phyloP scores from a whole-genome alignment of 208 protist species.

The Leptomonas pyrrhocoris region DNA sequence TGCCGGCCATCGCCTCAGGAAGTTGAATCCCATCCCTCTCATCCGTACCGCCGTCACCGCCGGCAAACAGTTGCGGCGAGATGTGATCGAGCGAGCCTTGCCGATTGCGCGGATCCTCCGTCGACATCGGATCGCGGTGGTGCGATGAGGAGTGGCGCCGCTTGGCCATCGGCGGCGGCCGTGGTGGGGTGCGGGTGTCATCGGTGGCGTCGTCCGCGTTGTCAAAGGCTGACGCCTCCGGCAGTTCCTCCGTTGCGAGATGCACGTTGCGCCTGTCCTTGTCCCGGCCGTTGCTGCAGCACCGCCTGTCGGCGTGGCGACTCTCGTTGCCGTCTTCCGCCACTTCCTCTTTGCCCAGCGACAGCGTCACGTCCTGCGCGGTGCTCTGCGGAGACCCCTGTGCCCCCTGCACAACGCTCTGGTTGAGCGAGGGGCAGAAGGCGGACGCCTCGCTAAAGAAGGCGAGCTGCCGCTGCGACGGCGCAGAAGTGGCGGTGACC shows the following conservation, averaged over 20 bases:
- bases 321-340: background rate
- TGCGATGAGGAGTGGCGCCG: background rate
- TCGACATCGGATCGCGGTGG: background rate
- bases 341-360: too few relatives aligned
- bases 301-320: too few relatives aligned
- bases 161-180: slow-evolving; percentile 1
- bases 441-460: slow-evolving; percentile 23
- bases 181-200: slow-evolving; percentile 8
- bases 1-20: background rate
- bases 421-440: slow-evolving; percentile 12
- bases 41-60: background rate
- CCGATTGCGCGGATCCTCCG: slow-evolving; percentile 5
- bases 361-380: too few relatives aligned
- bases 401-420: slow-evolving; percentile 5
- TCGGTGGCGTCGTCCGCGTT: background rate
- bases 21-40: slow-evolving; percentile 10
- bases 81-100: background rate
- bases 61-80: too few relatives aligned
- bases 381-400: background rate
- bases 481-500: slow-evolving; percentile 13
- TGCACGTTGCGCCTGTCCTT: background rate
- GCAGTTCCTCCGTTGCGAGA: slow-evolving; percentile 4
- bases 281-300: background rate
- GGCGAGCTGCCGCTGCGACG: slow-evolving; percentile 21
- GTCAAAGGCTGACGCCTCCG: slow-evolving; percentile 12